A percentile compares a stretch with the other conserved stretches of the same genome.
phyloP scores from a whole-genome alignment of 2,329 filamentous ascomycete species.

The Colletotrichum camelliae region DNA sequence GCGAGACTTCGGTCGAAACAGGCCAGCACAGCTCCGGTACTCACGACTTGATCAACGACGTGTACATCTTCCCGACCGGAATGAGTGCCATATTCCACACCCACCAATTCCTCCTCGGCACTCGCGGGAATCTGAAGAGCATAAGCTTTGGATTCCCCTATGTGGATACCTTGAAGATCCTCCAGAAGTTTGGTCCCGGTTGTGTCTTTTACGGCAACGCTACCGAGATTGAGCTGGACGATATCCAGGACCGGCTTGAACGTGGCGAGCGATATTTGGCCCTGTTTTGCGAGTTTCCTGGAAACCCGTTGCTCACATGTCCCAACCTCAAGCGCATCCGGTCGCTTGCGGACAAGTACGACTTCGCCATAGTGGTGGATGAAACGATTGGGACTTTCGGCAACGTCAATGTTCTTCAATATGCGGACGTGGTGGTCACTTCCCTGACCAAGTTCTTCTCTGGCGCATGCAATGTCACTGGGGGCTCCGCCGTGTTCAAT shows the following conservation, averaged over 20 bases:
- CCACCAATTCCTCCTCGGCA: conserved; percentile 74
- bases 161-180: conserved; percentile 92
- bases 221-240: conserved; percentile 78
- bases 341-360: conserved; percentile 77
- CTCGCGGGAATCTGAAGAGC: conserved; percentile 71
- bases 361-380: conserved; percentile 90
- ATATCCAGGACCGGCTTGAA: conserved; percentile 75
- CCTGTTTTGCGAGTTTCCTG: conserved; percentile 93
- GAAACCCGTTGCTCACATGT: conserved; percentile 86
- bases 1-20: neutral
- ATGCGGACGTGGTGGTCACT: conserved; percentile 90
- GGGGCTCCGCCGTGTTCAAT: conserved; percentile 73
- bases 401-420: conserved; percentile 90
- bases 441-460: conserved; percentile 97
- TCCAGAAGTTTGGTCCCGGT: conserved; percentile 92
- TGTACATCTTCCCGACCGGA: conserved; percentile 85
- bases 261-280: conserved; percentile 78
- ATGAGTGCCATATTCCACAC: conserved; percentile 96
- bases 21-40: neutral
- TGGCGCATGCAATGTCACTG: conserved; percentile 98
- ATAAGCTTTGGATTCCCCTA: conserved; percentile 96
- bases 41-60: conserved; percentile 62
- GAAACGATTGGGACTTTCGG: conserved; percentile 97
- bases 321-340: conserved; percentile 84
- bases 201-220: conserved; percentile 87